phyloP scores from a whole-genome alignment of 345 rosid genomes.

The Moringa oleifera region DNA sequence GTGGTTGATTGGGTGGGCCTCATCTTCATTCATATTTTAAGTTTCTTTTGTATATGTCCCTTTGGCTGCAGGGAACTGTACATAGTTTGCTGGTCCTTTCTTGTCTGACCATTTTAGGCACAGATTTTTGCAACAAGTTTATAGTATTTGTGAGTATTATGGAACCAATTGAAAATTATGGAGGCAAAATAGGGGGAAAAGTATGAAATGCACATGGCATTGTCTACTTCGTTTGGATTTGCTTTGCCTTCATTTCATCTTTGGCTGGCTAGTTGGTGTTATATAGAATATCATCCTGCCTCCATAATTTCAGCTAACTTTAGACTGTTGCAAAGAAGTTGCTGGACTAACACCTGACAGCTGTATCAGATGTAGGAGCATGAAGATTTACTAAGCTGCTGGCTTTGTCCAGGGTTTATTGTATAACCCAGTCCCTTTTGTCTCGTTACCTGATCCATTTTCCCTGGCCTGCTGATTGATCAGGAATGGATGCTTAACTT shows the following conservation, averaged over 20 bases:
- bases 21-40: constrained; percentile 10
- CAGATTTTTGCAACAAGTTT: constrained; percentile 17
- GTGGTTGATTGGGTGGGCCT: constrained; percentile 8
- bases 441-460: no score
- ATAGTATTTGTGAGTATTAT: constrained; percentile 15
- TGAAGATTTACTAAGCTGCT: no score
- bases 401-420: no score
- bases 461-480: no score
- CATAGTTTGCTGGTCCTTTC: constrained; percentile 29
- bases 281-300: no score
- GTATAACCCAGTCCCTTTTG: no score
- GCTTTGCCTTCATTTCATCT: neutral
- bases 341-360: no score
- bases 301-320: no score
- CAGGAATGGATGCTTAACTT: no score
- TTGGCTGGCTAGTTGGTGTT: no score
- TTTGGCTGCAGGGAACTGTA: constrained; percentile 24
- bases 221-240: neutral
- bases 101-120: constrained; percentile 13
- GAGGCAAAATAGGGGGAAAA: neutral
- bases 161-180: constrained; percentile 10
- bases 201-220: constrained; percentile 4
- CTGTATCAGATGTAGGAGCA: no score
- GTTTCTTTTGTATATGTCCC: constrained; percentile 18
- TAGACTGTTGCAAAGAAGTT: no score